Evolutionary conservation across 2,329 filamentous ascomycete species (phyloP).

Genomic region (Salinomyces thailandicus): DNA sequence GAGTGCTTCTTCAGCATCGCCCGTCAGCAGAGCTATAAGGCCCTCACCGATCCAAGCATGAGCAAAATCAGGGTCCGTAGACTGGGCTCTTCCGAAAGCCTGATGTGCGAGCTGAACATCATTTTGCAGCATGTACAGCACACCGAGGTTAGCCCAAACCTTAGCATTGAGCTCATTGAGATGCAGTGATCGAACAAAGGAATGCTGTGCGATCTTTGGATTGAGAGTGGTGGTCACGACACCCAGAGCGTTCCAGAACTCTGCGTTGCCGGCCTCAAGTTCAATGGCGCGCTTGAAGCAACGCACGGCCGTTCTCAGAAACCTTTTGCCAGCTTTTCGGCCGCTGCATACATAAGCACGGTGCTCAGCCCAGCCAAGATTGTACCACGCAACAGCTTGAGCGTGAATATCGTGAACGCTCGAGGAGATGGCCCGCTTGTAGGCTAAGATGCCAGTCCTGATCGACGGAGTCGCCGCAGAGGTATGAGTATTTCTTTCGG

Average conservation of each 20-base stretch:
- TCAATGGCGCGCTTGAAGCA: conserved; percentile 96
- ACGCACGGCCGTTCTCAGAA: conserved; percentile 69
- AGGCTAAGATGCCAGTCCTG: conserved; percentile 57
- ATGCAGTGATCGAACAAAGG: conserved; percentile 84
- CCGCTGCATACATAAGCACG: conserved; percentile 59
- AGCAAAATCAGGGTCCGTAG: conserved; percentile 85
- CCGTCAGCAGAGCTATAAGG: conserved; percentile 66
- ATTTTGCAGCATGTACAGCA: conserved; percentile 72
- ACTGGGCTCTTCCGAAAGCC: conserved; percentile 82
- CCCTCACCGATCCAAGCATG: conserved; percentile 93
- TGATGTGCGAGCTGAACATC: conserved; percentile 81
- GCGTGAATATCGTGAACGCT: conserved; percentile 68
- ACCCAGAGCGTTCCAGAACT: conserved; percentile 95
- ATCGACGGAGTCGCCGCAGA: not conserved
- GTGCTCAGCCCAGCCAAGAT: conserved; percentile 88
- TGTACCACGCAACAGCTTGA: conserved; percentile 93
- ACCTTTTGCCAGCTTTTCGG: conserved; percentile 50
- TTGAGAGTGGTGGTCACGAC: conserved; percentile 82
- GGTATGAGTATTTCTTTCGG: conserved; percentile 30
- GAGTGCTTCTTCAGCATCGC: conserved; percentile 65
- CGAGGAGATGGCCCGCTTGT: conserved; percentile 73
- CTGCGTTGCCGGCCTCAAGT: conserved; percentile 81
- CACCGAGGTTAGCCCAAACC: conserved; percentile 83
- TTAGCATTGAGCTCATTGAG: conserved; percentile 77
- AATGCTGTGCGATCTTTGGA: conserved; percentile 80